Conservation (phyloP, 1,284 basidiomycete genomes). For the Neonothopanus nambi region DNA sequence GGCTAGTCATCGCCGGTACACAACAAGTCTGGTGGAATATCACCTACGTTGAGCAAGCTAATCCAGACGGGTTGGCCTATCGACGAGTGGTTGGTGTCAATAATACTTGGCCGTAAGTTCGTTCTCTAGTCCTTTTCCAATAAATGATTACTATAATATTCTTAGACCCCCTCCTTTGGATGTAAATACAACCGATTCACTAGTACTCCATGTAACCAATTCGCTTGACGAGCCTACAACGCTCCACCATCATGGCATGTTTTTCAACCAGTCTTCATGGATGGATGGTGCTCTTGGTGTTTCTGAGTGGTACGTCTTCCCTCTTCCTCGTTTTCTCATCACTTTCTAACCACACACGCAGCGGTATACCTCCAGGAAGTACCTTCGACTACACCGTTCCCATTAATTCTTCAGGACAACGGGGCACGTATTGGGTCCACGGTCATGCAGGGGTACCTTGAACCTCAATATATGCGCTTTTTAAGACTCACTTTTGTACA, state of each 20-base stretch:
- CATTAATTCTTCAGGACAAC: slow-evolving; percentile 66
- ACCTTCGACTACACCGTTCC: slow-evolving; percentile 81
- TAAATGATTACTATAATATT: background rate
- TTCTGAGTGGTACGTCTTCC: slow-evolving; percentile 71
- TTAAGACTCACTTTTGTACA: too few relatives aligned
- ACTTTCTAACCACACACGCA: slow-evolving; percentile 32
- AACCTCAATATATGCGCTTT: too few relatives aligned
- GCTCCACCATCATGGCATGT: slow-evolving; percentile 91
- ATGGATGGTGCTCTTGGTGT: slow-evolving; percentile 85
- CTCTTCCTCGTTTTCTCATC: background rate
- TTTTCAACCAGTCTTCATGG: slow-evolving; percentile 84
- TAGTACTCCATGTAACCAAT: slow-evolving; percentile 78
- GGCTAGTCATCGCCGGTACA: slow-evolving; percentile 51
- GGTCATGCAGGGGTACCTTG: too few relatives aligned
- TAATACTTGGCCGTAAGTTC: slow-evolving; percentile 84
- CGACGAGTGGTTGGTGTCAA: slow-evolving; percentile 86
- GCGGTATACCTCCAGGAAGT: slow-evolving; percentile 80
- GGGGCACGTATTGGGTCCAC: slow-evolving; percentile 90
- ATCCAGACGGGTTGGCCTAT: slow-evolving; percentile 71
- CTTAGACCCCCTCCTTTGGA: slow-evolving; percentile 76
- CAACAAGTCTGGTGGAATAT: slow-evolving; percentile 81
- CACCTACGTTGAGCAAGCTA: slow-evolving; percentile 67
- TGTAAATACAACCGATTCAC: slow-evolving; percentile 69
- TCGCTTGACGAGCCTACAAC: slow-evolving; percentile 62
- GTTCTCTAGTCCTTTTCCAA: slow-evolving; percentile 19